These are phyloP conservation scores for Paraphaeosphaeria sporulosa DNA, from an alignment of 2,329 filamentous ascomycete genomes.

Conservation along the genomic window DNA sequence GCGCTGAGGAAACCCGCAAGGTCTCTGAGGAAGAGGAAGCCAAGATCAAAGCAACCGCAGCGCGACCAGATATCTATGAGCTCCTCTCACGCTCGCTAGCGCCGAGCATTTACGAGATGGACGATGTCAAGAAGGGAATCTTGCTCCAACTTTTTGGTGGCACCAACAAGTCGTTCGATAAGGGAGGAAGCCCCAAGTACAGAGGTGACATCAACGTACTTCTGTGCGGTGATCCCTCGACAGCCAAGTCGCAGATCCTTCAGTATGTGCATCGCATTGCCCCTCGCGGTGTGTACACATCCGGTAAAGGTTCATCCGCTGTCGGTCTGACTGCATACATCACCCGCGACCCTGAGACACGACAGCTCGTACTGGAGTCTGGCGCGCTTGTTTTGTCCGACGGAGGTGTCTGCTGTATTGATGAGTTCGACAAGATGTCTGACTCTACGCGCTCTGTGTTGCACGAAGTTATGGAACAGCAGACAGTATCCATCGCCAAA, in stretches of 20 bases:
- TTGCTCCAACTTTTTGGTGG: slow-evolving; percentile 95
- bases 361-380: slow-evolving; percentile 76
- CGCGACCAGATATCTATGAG: slow-evolving; percentile 88
- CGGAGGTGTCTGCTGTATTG: slow-evolving; percentile 79
- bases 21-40: slow-evolving; percentile 86
- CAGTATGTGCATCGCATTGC: slow-evolving; percentile 98
- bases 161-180: slow-evolving; percentile 97
- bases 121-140: slow-evolving; percentile 98
- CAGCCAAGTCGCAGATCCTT: slow-evolving; percentile 92
- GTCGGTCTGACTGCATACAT: slow-evolving; percentile 81
- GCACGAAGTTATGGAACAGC: slow-evolving; percentile 84
- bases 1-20: slow-evolving; percentile 83
- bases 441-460: slow-evolving; percentile 76
- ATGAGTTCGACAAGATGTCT: slow-evolving; percentile 83
- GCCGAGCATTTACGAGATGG: slow-evolving; percentile 96
- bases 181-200: slow-evolving; percentile 94
- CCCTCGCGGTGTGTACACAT: slow-evolving; percentile 82
- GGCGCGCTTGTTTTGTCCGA: slow-evolving; percentile 77
- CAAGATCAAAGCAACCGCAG: slow-evolving; percentile 82
- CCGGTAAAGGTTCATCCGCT: slow-evolving; percentile 77
- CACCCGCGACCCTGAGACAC: slow-evolving; percentile 76
- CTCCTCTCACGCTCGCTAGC: slow-evolving; percentile 88
- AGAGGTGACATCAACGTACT: slow-evolving; percentile 97
- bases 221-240: slow-evolving; percentile 96
- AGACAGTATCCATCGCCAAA: slow-evolving; percentile 80